Base-by-base conservation (phyloP, 306 rosid species). In the Cotoneaster glaucophyllus region DNA sequence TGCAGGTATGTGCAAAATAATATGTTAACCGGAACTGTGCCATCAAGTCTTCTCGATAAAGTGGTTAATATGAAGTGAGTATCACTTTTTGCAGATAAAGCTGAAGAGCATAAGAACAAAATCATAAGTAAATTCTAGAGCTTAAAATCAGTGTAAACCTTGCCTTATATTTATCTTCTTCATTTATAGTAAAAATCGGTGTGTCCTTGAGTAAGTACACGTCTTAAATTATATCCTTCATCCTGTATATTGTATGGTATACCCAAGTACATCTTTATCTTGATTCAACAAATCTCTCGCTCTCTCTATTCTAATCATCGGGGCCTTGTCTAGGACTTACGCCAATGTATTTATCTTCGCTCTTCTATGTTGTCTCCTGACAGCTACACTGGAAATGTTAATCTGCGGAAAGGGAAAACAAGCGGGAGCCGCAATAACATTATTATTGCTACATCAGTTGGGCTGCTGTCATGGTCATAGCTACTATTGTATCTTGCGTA, bases 1-100 rank as follows among this genome's bases (percentile, higher is more conserved):
- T 82, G 83, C 87, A 94, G 97, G 86, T 84, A 91, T 80, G 88
- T 91, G 83, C 96, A 92, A 86, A 90, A 92, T 79, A 94, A 94
- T 79, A 67, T 69, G 90, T 71, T 94, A 82, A 87, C 93, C 21
- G 98, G 98, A 86, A 82, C 84, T 4, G 79, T 94, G 66, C 98
- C 98, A 3, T 74, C 83, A 4, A 82, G 84, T 71, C 98, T 91
- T 77, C 76, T 82, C 63, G 85, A 82, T 54, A 85, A 80, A 81
- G 78, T 92, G 78, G 74, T 75, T 78, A 50, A 50, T 50, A 50
- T 94, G 39, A 73, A 83, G 98, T 93, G 86, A 88, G 98, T 87
- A 75, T 64, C 50, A 3, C 32, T 77, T 75, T 70, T 34, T 73
- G n/a, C 32, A n/a, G 15, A 54, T 70, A 57, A 71, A 57, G 1